Evolutionary conservation across 495 filamentous ascomycete genomes (phyloP).

Genomic region (Mycothermus thermophilus): DNA sequence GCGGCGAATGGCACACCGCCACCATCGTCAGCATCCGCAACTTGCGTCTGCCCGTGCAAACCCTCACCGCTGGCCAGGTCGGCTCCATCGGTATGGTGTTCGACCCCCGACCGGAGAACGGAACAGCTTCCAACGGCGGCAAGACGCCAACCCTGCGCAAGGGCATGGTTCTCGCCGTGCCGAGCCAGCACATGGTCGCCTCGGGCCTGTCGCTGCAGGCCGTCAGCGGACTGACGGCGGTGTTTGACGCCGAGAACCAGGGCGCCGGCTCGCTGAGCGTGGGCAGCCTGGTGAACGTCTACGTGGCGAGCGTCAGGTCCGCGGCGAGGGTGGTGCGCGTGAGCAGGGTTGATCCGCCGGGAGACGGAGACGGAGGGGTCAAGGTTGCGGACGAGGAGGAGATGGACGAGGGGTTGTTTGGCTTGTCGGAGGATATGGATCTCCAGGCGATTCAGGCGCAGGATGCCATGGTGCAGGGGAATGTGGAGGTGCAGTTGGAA

Average conservation of each 20-base stretch:
- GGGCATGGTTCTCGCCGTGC: slow-evolving; percentile 65
- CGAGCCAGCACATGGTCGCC: slow-evolving; percentile 36
- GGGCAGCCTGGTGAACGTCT: slow-evolving; percentile 57
- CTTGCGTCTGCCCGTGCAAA: slow-evolving; percentile 69
- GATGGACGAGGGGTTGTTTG: slow-evolving; percentile 50
- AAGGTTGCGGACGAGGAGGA: slow-evolving; percentile 26
- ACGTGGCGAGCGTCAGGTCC: slow-evolving; percentile 76
- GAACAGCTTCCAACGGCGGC: slow-evolving; percentile 1
- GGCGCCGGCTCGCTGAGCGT: slow-evolving; percentile 24
- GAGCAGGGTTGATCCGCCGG: slow-evolving; percentile 12
- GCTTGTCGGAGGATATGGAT: slow-evolving; percentile 43
- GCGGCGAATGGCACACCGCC: slow-evolving; percentile 60
- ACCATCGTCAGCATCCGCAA: slow-evolving; percentile 76
- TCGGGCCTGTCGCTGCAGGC: slow-evolving; percentile 38
- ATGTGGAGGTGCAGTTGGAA: slow-evolving; percentile 57
- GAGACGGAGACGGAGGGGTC: slow-evolving; percentile 6
- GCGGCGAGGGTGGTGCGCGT: slow-evolving; percentile 50
- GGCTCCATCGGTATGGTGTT: slow-evolving; percentile 77
- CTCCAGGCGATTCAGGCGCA: slow-evolving; percentile 17
- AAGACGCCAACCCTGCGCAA: slow-evolving; percentile 49
- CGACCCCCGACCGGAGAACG: slow-evolving; percentile 12
- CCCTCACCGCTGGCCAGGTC: slow-evolving; percentile 65
- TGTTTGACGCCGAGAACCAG: slow-evolving; percentile 29
- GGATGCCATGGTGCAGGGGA: slow-evolving; percentile 22
- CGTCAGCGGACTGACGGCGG: slow-evolving; percentile 39